phyloP scores from a whole-genome alignment of 2,329 filamentous ascomycete genomes.

The Hypoxylon sp. region DNA sequence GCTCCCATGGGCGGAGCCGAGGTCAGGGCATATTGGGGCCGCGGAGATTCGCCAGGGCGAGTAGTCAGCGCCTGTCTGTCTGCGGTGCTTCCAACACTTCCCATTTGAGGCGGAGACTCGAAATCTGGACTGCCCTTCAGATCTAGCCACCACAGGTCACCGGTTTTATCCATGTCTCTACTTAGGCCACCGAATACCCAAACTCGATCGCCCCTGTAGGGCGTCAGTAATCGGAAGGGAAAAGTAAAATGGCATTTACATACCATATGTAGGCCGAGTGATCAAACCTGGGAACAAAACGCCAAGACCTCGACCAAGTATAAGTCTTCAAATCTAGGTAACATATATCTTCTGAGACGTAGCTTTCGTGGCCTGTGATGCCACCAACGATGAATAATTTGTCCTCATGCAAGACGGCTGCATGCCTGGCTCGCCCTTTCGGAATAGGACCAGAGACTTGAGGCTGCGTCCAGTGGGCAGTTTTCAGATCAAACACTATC shows the following conservation, averaged over 20 bases:
- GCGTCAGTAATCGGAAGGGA: conserved; percentile 34
- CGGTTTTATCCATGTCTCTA: conserved; percentile 96
- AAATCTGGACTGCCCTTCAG: conserved; percentile 91
- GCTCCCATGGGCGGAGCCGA: conserved; percentile 66
- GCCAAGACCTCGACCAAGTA: conserved; percentile 97
- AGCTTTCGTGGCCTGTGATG: conserved; percentile 92
- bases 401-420: conserved; percentile 93
- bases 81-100: conserved; percentile 52
- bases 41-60: conserved; percentile 63
- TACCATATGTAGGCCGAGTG: conserved; percentile 93
- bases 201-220: conserved; percentile 75
- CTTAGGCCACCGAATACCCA: conserved; percentile 98
- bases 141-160: conserved; percentile 97
- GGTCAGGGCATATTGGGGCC: conserved; percentile 64
- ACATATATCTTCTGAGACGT: conserved; percentile 94
- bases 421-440: conserved; percentile 91
- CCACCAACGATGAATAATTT: conserved; percentile 96
- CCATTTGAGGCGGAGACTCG: conserved; percentile 73
- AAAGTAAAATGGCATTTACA: conserved; percentile 14
- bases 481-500: conserved; percentile 94
- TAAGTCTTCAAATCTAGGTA: conserved; percentile 97
- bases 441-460: conserved; percentile 86
- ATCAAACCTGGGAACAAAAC: conserved; percentile 93
- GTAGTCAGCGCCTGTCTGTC: conserved; percentile 60
- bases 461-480: conserved; percentile 94